A percentile compares a stretch with the other conserved stretches of the same genome.
phyloP scores from a whole-genome alignment of 495 filamentous ascomycete genomes.

The Podospora didyma region DNA sequence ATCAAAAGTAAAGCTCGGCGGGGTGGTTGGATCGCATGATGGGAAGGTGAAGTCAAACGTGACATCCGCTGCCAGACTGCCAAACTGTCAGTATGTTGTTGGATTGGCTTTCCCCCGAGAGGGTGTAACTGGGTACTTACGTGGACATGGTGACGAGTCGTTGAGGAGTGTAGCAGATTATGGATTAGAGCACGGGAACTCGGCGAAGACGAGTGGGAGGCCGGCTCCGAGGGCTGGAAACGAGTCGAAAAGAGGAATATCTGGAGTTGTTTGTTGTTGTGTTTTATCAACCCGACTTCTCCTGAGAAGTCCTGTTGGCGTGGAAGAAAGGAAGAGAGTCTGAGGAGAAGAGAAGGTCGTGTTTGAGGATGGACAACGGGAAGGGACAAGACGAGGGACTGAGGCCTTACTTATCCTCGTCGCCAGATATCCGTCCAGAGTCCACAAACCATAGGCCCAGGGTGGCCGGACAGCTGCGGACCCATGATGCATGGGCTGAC shows the following conservation, averaged over 20 bases:
- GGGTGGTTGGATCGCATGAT: slow-evolving; percentile 42
- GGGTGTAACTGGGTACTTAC: slow-evolving; percentile 29
- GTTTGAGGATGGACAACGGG: slow-evolving; percentile 26
- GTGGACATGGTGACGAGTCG: slow-evolving; percentile 46
- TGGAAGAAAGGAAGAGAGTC: slow-evolving; percentile 17
- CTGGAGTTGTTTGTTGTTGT: neutral
- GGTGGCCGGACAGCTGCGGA: slow-evolving; percentile 30
- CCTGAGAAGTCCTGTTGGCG: neutral
- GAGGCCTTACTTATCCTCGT: slow-evolving; percentile 34
- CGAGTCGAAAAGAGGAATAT: slow-evolving; percentile 1
- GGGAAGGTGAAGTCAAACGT: slow-evolving; percentile 51
- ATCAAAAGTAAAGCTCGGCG: slow-evolving; percentile 52
- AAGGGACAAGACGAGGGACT: slow-evolving; percentile 32
- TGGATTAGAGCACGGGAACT: slow-evolving; percentile 23
- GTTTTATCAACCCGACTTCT: neutral
- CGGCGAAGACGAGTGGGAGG: slow-evolving; percentile 27
- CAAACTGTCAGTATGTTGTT: slow-evolving; percentile 26
- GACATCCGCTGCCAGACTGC: slow-evolving; percentile 48
- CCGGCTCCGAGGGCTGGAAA: slow-evolving; percentile 34
- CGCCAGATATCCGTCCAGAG: slow-evolving; percentile 17
- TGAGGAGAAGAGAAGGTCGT: slow-evolving; percentile 16
- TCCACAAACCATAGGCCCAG: slow-evolving; percentile 28
- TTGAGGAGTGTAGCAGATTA: slow-evolving; percentile 32
- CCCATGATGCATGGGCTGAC: slow-evolving; percentile 29
- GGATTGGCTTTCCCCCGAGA: neutral